A percentile compares a stretch with the other conserved stretches of the same genome.
Conservation (phyloP, 2,329 filamentous ascomycete species). For the Trichoderma koningii region DNA sequence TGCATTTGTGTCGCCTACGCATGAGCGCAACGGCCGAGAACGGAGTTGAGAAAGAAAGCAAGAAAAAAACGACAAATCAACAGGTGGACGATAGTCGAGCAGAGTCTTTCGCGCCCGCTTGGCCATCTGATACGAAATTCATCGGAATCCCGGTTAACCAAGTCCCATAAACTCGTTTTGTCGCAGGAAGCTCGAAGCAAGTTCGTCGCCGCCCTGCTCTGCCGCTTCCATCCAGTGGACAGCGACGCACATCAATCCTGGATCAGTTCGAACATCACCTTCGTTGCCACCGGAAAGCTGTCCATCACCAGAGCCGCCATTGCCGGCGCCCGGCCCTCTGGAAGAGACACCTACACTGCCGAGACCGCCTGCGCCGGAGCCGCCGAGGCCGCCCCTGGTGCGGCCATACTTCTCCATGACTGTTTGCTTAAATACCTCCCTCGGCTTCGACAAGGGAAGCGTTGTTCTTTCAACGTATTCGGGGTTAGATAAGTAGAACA, state of each 20-base stretch:
- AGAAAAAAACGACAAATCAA: conserved; percentile 31
- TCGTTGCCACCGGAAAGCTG: conserved; percentile 40
- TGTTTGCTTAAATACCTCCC: conserved; percentile 87
- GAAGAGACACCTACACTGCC: conserved; percentile 33
- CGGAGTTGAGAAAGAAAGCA: conserved; percentile 25
- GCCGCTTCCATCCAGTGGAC: conserved; percentile 97
- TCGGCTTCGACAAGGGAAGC: conserved; percentile 77
- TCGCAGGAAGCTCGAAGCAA: conserved; percentile 79
- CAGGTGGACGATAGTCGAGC: neutral
- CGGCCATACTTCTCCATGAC: conserved; percentile 71
- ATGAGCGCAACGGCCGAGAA: conserved; percentile 27
- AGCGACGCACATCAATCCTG: conserved; percentile 87
- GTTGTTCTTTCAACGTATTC: conserved; percentile 80
- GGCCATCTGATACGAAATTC: conserved; percentile 26
- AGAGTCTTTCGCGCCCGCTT: neutral
- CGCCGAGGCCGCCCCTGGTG: conserved; percentile 34
- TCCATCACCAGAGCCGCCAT: conserved; percentile 31
- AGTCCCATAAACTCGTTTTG: conserved; percentile 56
- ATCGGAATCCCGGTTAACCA: conserved; percentile 31
- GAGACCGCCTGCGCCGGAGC: conserved; percentile 31
- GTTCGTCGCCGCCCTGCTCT: conserved; percentile 79
- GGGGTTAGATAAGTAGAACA: conserved; percentile 90
- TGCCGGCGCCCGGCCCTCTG: conserved; percentile 32
- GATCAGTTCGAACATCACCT: conserved; percentile 68
- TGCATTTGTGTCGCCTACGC: conserved; percentile 6